Base-by-base conservation (phyloP, 2,329 filamentous ascomycete species). In the Curvularia hawaiiensis region DNA sequence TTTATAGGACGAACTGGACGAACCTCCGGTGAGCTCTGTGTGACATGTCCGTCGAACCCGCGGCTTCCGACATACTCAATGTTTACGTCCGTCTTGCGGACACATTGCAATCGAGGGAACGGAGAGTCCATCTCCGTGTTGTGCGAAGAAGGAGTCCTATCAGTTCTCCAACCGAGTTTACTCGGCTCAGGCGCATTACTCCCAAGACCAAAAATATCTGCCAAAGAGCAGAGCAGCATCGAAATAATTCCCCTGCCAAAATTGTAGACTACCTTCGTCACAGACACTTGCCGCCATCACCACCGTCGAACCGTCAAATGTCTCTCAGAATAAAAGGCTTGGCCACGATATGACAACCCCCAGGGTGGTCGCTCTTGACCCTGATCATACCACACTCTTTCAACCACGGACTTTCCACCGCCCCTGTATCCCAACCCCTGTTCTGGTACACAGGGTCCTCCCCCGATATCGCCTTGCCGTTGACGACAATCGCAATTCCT, bases 311-410 rank as follows among this genome's bases (percentile, higher is more conserved):
- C 35, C 4, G 35, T 38, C 35, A 38, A 35, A 4, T 35, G 35
- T 38, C 35, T 18, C 14, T 7, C 14, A 38, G 16, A 7, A 38
- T 38, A 20, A 41, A 46, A 10, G 43, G 58, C 51, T 56, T 60
- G 16, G 59, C 35, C 39, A 64, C 59, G 30, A 65, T 59, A 26
- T 58, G 54, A 33, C 56, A 65, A 1, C 62, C 56, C 2, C 61
- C 62, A 5, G 18, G n/a, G 38, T 40, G 46, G 3, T 50, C 55
- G 33, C 52, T 56, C 47, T 50, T 56, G 3, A 65, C 62, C 10
- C 39, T 59, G n/a, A 63, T 59, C 61, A 65, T 60, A 7, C 59
- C 61, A 18, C 62, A 65, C 50, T 63, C 61, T 18, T 38, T 47
- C 33, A 65, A 38, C 53, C 53, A 63, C 22, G 28, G 35, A 45